phyloP scores from a whole-genome alignment of 805 yeast genomes.

The Komagataella populi region DNA sequence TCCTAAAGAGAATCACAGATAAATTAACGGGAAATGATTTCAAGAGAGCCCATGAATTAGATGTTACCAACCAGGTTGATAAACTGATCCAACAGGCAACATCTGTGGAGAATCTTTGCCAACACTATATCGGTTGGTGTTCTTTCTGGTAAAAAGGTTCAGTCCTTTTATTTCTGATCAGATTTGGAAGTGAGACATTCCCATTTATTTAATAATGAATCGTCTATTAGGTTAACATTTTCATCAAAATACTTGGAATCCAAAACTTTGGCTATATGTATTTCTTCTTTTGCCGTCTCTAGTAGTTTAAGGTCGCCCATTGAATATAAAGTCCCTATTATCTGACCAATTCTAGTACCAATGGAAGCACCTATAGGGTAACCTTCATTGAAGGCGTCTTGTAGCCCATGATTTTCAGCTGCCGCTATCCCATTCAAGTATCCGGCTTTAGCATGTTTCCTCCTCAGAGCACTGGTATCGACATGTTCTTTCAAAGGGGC shows the following conservation, averaged over 20 bases:
- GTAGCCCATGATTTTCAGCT: constrained; percentile 58
- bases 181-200: background rate
- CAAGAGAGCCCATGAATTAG: constrained; percentile 52
- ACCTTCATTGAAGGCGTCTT: constrained; percentile 71
- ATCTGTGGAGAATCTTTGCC: constrained; percentile 88
- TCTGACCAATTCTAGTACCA: constrained; percentile 52
- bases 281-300: constrained; percentile 31
- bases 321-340: constrained; percentile 33
- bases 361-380: constrained; percentile 63
- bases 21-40: constrained; percentile 92
- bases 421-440: constrained; percentile 67
- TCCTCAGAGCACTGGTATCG: constrained; percentile 16
- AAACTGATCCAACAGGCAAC: constrained; percentile 92
- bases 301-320: constrained; percentile 4
- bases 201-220: constrained; percentile 15
- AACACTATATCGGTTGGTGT: constrained; percentile 98
- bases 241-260: constrained; percentile 38
- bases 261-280: constrained; percentile 46
- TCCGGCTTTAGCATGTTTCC: constrained; percentile 68
- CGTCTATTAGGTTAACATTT: constrained; percentile 22
- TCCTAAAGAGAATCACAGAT: constrained; percentile 79
- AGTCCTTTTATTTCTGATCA: background rate
- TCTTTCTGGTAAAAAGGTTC: constrained; percentile 66
- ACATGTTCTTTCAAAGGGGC: background rate
- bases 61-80: constrained; percentile 85